Evolutionary conservation across 768 basidiomycete genomes (phyloP), one percentile per base, ranked within the genome.

Genomic region (Kwoniella bestiolae): DNA sequence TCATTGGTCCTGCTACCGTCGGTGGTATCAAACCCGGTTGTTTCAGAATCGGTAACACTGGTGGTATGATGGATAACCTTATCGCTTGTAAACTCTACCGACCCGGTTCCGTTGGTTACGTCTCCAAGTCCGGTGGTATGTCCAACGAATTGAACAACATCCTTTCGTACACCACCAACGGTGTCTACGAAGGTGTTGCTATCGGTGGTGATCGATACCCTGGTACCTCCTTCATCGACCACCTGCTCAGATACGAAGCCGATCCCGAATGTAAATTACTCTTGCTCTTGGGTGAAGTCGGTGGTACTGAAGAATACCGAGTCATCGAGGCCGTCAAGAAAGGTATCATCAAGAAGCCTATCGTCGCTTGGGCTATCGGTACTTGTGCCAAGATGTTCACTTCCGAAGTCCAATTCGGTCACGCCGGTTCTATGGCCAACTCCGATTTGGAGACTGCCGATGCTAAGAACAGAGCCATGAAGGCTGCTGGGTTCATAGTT

Each of bases 1-100:
- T 98, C 84, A 89, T 90, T 61, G 95, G 96, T 38, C 96, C 96
- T 64, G 96, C 96, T 26, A 99, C 95, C 55, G 95, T 98, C 60
- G 95, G 95, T 84, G 95, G 95, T 78, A 96, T 99, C 86, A 99
- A 99, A 86, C 94, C 95, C 63, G 95, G 95, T 46, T 97, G 95
- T 85, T 98, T 97, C 91, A 88, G 94, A 82, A 98, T 98, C 76
- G 95, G 95, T 77, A 99, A 99, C 87, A 94, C 92, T 65, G 95
- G 95, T 85, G 95, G 92, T 78, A 98, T 98, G 95, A 96, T 97
- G 94, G 95, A 99, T 86, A 99, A 98, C 86, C 94, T 98, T 84
- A 96, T 97, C 79, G 85, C 94, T 6, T 95, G 93, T 68, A 99
- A 97, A 86, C 90, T 99, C 68, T 99, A 97, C 87, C 93, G 94